phyloP scores from a whole-genome alignment of 306 rosid genomes.

The Cyamopsis tetragonoloba region DNA sequence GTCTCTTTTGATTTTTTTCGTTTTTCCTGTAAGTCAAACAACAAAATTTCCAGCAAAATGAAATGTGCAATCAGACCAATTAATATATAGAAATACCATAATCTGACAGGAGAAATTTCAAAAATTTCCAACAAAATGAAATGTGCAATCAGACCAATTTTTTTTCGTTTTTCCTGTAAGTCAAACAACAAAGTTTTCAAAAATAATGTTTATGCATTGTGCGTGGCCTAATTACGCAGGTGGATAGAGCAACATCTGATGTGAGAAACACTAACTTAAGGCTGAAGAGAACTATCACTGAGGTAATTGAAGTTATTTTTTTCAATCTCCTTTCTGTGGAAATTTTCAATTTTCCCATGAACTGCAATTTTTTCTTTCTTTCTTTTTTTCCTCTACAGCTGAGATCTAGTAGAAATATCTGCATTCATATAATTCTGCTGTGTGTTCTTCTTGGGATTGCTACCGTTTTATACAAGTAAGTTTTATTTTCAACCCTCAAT shows the following conservation, averaged over 20 bases:
- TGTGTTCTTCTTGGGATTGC: slow-evolving; percentile 74
- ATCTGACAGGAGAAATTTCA: too few species aligned
- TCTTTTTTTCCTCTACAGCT: slow-evolving; percentile 49
- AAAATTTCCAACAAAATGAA: too few species aligned
- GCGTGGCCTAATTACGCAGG: slow-evolving; percentile 43
- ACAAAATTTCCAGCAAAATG: too few species aligned
- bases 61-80: too few species aligned
- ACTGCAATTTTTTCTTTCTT: slow-evolving; percentile 20
- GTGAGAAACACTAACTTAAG: slow-evolving; percentile 60
- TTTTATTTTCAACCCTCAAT: not conserved
- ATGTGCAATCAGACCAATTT: too few species aligned
- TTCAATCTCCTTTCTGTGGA: not conserved
- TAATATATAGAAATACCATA: too few species aligned
- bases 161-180: not conserved
- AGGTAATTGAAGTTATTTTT: slow-evolving; percentile 45
- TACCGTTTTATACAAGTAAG: slow-evolving; percentile 72
- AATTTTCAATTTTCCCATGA: slow-evolving; percentile 11
- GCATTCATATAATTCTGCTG: slow-evolving; percentile 73
- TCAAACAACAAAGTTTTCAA: not conserved
- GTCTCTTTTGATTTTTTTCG: not conserved
- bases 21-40: not conserved
- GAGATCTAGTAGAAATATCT: slow-evolving; percentile 85
- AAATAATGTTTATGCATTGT: not conserved
- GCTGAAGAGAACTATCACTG: slow-evolving; percentile 61
- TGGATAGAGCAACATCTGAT: slow-evolving; percentile 63